Evolutionary conservation across 2,329 filamentous ascomycete species (phyloP).

Genomic region (Diaporthe eres): DNA sequence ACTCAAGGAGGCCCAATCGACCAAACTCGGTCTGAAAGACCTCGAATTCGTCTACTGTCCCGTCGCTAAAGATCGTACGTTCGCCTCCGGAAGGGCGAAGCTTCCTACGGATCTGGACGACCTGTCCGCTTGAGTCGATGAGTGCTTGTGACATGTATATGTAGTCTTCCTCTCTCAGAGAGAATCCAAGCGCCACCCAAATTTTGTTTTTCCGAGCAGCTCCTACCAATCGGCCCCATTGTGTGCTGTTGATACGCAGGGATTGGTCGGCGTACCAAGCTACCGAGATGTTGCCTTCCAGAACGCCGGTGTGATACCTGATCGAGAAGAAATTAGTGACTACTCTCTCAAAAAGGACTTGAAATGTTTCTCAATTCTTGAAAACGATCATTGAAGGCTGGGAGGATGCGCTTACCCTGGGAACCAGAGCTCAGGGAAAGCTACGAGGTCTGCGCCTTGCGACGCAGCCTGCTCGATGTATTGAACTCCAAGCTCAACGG

Average conservation of each 20-base stretch:
- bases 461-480: not conserved
- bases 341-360: not conserved
- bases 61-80: not conserved
- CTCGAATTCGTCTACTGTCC: not conserved
- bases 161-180: not conserved
- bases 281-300: constrained; percentile 6
- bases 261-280: constrained; percentile 10
- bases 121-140: not conserved
- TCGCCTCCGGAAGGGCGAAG: constrained; percentile 11
- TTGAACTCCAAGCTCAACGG: not conserved
- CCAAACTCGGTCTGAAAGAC: not conserved
- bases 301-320: not conserved
- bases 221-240: not conserved
- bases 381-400: not conserved
- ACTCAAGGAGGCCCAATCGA: constrained; percentile 3
- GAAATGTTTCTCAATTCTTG: not conserved
- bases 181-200: constrained; percentile 7
- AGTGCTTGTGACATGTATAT: constrained; percentile 3
- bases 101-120: constrained; percentile 16
- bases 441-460: not conserved
- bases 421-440: constrained; percentile 21
- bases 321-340: not conserved
- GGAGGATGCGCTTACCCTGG: not conserved
- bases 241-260: not conserved
- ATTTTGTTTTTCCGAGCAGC: not conserved